Percentiles rank a stretch among this genome's conserved stretches.
These are phyloP conservation scores for Trichosanthes cucumerina DNA, from an alignment of 306 rosid genomes.

Conservation along the genomic window DNA sequence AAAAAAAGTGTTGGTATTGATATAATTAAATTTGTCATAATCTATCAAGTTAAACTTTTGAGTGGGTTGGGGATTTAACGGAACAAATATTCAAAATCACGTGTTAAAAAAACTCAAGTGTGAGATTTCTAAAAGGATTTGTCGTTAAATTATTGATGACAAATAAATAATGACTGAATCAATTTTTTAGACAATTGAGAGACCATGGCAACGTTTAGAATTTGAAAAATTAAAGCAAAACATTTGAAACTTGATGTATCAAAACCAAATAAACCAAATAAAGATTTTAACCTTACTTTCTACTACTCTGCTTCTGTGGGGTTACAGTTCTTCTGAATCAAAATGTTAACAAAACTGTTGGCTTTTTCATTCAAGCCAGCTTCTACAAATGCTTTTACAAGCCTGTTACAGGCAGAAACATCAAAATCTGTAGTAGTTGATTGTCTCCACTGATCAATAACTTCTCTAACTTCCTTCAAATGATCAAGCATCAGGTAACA, in stretches of 20 bases:
- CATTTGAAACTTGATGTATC: neutral
- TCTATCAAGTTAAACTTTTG: too few relatives aligned
- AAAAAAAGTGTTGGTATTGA: too few relatives aligned
- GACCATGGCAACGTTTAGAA: neutral
- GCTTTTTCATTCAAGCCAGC: constrained; percentile 42
- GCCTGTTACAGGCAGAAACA: constrained; percentile 37
- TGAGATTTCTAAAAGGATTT: neutral
- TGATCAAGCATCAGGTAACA: constrained; percentile 74
- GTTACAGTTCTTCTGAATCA: constrained; percentile 45
- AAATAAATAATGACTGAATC: neutral
- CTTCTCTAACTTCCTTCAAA: constrained; percentile 51
- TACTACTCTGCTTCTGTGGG: constrained; percentile 8
- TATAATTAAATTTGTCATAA: too few relatives aligned
- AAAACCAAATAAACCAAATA: neutral
- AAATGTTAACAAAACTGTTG: constrained; percentile 34
- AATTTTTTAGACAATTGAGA: neutral
- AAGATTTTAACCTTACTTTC: neutral
- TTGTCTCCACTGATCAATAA: constrained; percentile 80
- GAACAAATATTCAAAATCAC: too few relatives aligned
- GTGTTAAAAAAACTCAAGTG: too few relatives aligned
- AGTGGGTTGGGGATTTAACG: too few relatives aligned
- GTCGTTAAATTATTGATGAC: too few relatives aligned
- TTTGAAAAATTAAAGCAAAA: neutral
- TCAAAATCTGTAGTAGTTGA: constrained; percentile 49
- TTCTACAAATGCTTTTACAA: constrained; percentile 51